These are phyloP conservation scores for Rhodotorula taiwanensis DNA, from an alignment of 768 basidiomycete genomes.

Conservation along the genomic window DNA sequence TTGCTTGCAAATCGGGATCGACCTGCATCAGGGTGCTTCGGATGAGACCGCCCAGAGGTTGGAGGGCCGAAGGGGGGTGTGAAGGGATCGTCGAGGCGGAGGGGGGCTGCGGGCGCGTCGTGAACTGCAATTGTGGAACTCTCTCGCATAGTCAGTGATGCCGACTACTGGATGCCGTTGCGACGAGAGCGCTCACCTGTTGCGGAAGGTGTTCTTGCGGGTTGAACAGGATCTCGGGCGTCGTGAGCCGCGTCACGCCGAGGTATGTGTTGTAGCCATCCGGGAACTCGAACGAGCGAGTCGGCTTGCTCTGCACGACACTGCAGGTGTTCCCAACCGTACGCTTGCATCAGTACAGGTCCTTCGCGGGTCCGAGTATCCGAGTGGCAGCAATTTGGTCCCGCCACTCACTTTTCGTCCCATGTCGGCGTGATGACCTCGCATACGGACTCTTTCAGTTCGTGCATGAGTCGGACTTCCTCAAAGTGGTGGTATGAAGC, in stretches of 20 bases:
- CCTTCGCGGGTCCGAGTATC: background rate
- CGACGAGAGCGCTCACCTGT: slow-evolving; percentile 28
- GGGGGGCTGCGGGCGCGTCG: slow-evolving; percentile 42
- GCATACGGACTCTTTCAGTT: slow-evolving; percentile 83
- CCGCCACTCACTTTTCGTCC: slow-evolving; percentile 57
- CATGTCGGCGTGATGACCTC: slow-evolving; percentile 79
- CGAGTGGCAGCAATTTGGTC: no score
- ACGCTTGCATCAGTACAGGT: background rate
- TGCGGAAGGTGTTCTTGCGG: slow-evolving; percentile 51
- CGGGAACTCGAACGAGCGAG: slow-evolving; percentile 75
- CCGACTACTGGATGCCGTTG: no score
- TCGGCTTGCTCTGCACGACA: slow-evolving; percentile 54
- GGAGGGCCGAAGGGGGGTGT: slow-evolving; percentile 44
- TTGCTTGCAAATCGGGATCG: slow-evolving; percentile 84
- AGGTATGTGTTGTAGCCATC: slow-evolving; percentile 83
- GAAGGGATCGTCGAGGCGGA: slow-evolving; percentile 44
- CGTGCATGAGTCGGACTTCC: slow-evolving; percentile 75
- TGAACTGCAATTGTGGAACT: no score
- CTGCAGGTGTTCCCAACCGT: no score
- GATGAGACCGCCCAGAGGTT: slow-evolving; percentile 62
- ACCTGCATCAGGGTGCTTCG: slow-evolving; percentile 70
- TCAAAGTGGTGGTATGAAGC: slow-evolving; percentile 58
- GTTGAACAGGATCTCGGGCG: slow-evolving; percentile 83
- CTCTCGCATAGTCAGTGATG: background rate
- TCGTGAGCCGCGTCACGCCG: slow-evolving; percentile 63